Evolutionary conservation across 2,329 filamentous ascomycete species (phyloP), one percentile per base, ranked within the genome.

Genomic region (Lasiodiplodia sp.): DNA sequence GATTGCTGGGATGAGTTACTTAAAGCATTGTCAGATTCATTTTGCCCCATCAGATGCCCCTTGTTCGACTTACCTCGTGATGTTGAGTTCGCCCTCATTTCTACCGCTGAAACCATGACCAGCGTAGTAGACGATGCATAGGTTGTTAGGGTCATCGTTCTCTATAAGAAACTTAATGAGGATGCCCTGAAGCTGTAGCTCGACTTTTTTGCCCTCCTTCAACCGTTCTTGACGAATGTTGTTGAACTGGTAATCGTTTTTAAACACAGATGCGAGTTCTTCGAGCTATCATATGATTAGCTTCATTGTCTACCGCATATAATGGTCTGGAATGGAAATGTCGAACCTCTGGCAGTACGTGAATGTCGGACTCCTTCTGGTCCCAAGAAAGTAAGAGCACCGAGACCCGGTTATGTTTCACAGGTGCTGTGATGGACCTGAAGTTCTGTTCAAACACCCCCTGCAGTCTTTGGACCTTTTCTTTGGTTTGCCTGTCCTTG

Each of bases 351-450:
- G 68, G 56, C 2, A 69, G 31, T 8, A 65, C 47, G 2, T 51
- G 38, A 10, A 69, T 63, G 14, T 64, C 63, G 31, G 64, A 38
- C 6, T 60, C 10, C 23, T 68, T 34, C 16, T 18, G n/a, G 5
- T 70, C 67, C 37, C 68, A 72, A 1, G 71, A 72, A 21, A 72
- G 64, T 21, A 70, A 23, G 5, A 72, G 64, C 0, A 70, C 71
- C 16, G 58, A 49, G 2, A 58, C 63, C 3, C 38, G 38, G 28
- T 70, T 57, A 25, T 72, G 63, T 12, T 55, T 62, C 12, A 69
- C 68, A 4, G 70, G 68, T 31, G 67, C 70, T 6, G 58, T 49
- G 8, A n/a, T 11, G 18, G 67, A 51, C 14, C 67, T 62, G 62
- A 69, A 68, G 23, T 68, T 58, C 16, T 52, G 11, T 2, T 69